phyloP scores from a whole-genome alignment of 306 rosid species.

The Dryas drummondii region DNA sequence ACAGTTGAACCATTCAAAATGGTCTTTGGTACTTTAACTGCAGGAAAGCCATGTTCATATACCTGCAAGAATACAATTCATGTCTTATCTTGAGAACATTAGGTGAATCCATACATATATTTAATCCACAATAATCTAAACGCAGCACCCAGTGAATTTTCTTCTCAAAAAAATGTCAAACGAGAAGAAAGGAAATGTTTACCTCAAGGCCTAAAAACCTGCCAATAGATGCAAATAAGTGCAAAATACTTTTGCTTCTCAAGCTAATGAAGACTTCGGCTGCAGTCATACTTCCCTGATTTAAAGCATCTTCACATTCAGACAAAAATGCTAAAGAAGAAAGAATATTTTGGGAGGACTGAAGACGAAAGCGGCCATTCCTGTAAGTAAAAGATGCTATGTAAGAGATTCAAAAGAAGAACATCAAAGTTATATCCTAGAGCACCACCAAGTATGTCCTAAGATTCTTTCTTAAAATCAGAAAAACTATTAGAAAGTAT shows the following conservation, averaged over 20 bases:
- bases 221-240: constrained; percentile 86
- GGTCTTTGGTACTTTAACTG: constrained; percentile 74
- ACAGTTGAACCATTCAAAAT: constrained; percentile 62
- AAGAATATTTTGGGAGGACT: constrained; percentile 68
- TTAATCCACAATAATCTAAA: neutral
- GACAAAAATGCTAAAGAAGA: constrained; percentile 45
- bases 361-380: constrained; percentile 93
- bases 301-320: constrained; percentile 93
- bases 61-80: constrained; percentile 55
- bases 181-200: constrained; percentile 26
- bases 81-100: constrained; percentile 7
- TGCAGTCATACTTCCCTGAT: constrained; percentile 86
- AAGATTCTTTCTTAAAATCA: neutral
- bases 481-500: neutral
- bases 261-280: constrained; percentile 81
- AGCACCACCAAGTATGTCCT: neutral
- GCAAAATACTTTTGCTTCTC: constrained; percentile 92
- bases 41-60: constrained; percentile 70
- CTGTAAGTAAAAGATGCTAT: constrained; percentile 43
- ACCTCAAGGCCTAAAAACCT: constrained; percentile 94
- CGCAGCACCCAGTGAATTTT: neutral
- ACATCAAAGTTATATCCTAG: neutral
- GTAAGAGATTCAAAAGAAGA: constrained; percentile 24
- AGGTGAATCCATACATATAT: constrained; percentile 13
- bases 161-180: neutral